Evolutionary conservation across 2,329 filamentous ascomycete genomes (phyloP).

Genomic region (Verticillium longisporum): DNA sequence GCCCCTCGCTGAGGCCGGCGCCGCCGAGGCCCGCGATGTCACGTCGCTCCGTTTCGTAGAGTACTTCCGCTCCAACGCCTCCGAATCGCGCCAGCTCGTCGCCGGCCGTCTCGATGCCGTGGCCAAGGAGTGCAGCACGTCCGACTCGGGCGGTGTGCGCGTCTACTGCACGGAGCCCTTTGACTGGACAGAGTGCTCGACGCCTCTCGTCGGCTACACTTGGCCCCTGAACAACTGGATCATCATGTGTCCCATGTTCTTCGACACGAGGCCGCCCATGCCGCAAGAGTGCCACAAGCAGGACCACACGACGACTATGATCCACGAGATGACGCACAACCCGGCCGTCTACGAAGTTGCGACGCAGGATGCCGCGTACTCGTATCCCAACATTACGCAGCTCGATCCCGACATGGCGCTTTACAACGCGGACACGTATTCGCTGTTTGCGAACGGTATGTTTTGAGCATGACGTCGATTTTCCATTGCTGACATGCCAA

Average conservation of each 20-base stretch:
- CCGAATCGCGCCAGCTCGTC: conserved; percentile 10
- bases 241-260: conserved; percentile 16
- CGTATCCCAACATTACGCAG: conserved; percentile 13
- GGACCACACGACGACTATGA: conserved; percentile 14
- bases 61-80: conserved; percentile 15
- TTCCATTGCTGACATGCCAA: background rate
- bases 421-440: conserved; percentile 15
- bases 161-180: conserved; percentile 15
- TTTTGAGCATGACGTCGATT: background rate
- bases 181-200: conserved; percentile 10
- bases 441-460: conserved; percentile 9
- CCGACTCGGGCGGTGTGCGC: conserved; percentile 8
- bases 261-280: conserved; percentile 10
- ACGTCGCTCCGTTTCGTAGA: conserved; percentile 14
- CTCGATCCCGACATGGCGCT: conserved; percentile 9
- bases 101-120: conserved; percentile 10
- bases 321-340: conserved; percentile 17
- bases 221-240: conserved; percentile 10
- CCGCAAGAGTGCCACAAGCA: conserved; percentile 14
- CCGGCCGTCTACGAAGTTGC: conserved; percentile 12
- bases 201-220: conserved; percentile 15
- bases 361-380: conserved; percentile 13
- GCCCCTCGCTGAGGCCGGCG: conserved; percentile 10
- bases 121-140: conserved; percentile 13
- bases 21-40: conserved; percentile 12